A percentile compares a stretch with the other conserved stretches of the same genome.
phyloP scores from a whole-genome alignment of 257 asterid genomes.

The Salvia hispanica region DNA sequence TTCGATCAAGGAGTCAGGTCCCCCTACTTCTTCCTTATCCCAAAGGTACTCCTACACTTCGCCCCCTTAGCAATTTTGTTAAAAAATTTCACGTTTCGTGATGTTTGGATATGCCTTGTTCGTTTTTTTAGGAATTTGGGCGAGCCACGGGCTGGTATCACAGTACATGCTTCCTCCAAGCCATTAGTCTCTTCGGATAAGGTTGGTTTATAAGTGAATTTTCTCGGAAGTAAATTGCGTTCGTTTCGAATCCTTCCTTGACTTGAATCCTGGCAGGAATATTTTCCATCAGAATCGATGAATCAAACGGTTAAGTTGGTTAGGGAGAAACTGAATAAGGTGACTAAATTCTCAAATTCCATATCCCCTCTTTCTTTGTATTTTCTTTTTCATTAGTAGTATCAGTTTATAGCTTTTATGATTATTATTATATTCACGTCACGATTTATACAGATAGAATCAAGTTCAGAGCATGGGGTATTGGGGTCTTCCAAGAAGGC shows the following conservation, averaged over 20 bases:
- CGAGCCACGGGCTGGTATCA: conserved; percentile 27
- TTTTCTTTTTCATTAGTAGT: no score
- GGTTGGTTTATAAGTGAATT: conserved; percentile 40
- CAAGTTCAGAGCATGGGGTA: conserved; percentile 46
- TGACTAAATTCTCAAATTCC: conserved; percentile 16
- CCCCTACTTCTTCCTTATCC: conserved; percentile 33
- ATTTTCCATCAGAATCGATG: conserved; percentile 79
- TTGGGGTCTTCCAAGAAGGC: conserved; percentile 60
- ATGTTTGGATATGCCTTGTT: not conserved
- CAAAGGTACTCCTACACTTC: conserved; percentile 40
- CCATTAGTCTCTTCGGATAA: conserved; percentile 49
- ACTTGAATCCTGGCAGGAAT: conserved; percentile 49
- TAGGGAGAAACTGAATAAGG: conserved; percentile 81
- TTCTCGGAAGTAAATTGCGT: not conserved
- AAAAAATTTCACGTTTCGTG: conserved; percentile 8
- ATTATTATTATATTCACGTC: conserved; percentile 1
- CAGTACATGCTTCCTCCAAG: conserved; percentile 36
- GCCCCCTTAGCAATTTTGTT: not conserved
- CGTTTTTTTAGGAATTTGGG: conserved; percentile 36
- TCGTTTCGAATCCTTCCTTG: not conserved
- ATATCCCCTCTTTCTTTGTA: not conserved
- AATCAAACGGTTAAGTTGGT: conserved; percentile 76
- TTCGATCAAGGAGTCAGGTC: conserved; percentile 25
- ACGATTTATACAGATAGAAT: conserved; percentile 51
- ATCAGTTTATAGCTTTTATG: not conserved